Percentiles rank a stretch among this genome's conserved stretches.
These are phyloP conservation scores for Schwanniomyces yamadae DNA, from an alignment of 805 yeast genomes.

Conservation along the genomic window DNA sequence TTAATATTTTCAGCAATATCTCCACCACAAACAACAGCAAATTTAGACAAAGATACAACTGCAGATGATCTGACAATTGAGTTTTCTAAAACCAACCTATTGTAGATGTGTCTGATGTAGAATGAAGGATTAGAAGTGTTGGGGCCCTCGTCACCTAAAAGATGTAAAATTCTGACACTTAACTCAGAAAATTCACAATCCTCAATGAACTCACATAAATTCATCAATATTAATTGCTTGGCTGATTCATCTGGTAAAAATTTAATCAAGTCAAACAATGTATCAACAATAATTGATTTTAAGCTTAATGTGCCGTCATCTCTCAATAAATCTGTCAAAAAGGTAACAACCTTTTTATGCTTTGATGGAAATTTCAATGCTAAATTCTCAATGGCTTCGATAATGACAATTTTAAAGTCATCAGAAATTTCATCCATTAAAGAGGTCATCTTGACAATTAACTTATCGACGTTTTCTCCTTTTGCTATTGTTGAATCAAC, in stretches of 20 bases:
- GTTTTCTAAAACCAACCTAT: conserved; percentile 94
- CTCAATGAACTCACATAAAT: conserved; percentile 94
- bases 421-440: conserved; percentile 93
- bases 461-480: conserved; percentile 73
- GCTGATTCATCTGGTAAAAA: conserved; percentile 73
- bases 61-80: conserved; percentile 96
- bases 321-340: conserved; percentile 79
- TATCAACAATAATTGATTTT: conserved; percentile 87
- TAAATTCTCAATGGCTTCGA: conserved; percentile 90
- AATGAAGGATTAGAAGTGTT: conserved; percentile 78
- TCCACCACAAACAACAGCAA: conserved; percentile 75
- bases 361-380: conserved; percentile 92
- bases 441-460: conserved; percentile 81
- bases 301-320: conserved; percentile 88
- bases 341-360: conserved; percentile 75
- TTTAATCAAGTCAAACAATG: conserved; percentile 86
- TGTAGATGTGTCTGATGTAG: conserved; percentile 93
- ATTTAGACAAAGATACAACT: conserved; percentile 86
- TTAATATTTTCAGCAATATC: conserved; percentile 65
- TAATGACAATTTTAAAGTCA: conserved; percentile 91
- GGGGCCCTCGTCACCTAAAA: conserved; percentile 95
- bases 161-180: conserved; percentile 86
- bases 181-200: conserved; percentile 96
- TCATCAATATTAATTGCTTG: conserved; percentile 77
- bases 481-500: conserved; percentile 32